Evolutionary conservation across 164 flowering plant species (phyloP).

Genomic region (Tetracentron sinense): DNA sequence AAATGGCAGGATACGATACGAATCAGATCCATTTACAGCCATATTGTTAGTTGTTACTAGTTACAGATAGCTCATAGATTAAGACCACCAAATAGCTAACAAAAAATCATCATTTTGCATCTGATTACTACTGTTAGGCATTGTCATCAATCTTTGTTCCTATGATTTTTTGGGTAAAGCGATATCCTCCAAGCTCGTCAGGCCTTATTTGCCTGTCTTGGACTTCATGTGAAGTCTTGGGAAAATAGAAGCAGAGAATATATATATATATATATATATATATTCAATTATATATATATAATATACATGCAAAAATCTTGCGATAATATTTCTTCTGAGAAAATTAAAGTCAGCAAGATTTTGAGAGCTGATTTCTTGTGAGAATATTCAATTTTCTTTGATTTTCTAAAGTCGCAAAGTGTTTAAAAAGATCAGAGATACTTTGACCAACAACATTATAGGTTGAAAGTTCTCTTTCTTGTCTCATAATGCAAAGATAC

Average conservation of each 20-base stretch:
- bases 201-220: background rate
- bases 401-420: background rate
- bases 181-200: background rate
- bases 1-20: too few species aligned
- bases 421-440: too few species aligned
- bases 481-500: background rate
- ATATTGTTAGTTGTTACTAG: too few species aligned
- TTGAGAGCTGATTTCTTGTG: too few species aligned
- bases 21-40: too few species aligned
- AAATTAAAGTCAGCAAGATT: too few species aligned
- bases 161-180: background rate
- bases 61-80: background rate
- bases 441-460: too few species aligned
- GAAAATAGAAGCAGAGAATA: background rate
- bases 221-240: background rate
- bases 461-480: too few species aligned
- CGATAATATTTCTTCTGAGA: too few species aligned
- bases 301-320: too few species aligned
- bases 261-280: background rate
- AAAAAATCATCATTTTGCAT: background rate
- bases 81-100: background rate
- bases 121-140: background rate
- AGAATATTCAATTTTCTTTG: background rate
- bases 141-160: background rate
- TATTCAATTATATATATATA: too few species aligned